These are phyloP conservation scores for Puccinia coronata DNA, from an alignment of 1,284 basidiomycete species.

Conservation along the genomic window DNA sequence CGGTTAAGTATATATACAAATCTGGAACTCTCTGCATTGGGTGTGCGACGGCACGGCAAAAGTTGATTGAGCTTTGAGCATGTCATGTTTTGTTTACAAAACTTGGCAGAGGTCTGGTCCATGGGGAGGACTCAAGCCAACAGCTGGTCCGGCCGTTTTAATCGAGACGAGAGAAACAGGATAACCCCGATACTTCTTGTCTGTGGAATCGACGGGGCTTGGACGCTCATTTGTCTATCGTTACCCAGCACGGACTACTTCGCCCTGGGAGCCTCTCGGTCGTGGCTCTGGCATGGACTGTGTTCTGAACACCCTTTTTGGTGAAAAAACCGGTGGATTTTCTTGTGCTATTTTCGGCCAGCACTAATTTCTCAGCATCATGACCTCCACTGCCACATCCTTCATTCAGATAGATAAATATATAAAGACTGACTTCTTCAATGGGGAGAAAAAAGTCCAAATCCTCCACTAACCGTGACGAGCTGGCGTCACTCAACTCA, in stretches of 20 bases:
- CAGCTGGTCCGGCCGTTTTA: not conserved
- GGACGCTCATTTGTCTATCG: not conserved
- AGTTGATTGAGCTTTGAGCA: too few species aligned
- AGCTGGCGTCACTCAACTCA: not conserved
- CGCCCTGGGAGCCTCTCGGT: not conserved
- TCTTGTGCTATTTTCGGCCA: too few species aligned
- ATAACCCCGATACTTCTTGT: not conserved
- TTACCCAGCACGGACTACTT: not conserved
- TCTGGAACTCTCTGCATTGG: too few species aligned
- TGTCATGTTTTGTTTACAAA: too few species aligned
- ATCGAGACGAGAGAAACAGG: not conserved
- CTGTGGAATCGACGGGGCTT: not conserved
- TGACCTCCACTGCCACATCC: not conserved
- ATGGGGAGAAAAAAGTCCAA: not conserved
- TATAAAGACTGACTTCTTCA: not conserved
- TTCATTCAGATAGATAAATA: not conserved
- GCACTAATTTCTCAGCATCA: not conserved
- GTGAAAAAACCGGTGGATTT: too few species aligned
- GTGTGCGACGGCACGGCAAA: too few species aligned
- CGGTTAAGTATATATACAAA: too few species aligned
- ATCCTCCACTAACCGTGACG: not conserved
- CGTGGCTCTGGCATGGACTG: not conserved
- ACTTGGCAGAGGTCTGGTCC: not conserved
- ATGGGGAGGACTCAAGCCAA: not conserved
- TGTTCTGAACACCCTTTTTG: too few species aligned